Evolutionary conservation across 2,329 filamentous ascomycete genomes (phyloP), one percentile per base, ranked within the genome.

Genomic region (Ilyonectria mors-panacis): DNA sequence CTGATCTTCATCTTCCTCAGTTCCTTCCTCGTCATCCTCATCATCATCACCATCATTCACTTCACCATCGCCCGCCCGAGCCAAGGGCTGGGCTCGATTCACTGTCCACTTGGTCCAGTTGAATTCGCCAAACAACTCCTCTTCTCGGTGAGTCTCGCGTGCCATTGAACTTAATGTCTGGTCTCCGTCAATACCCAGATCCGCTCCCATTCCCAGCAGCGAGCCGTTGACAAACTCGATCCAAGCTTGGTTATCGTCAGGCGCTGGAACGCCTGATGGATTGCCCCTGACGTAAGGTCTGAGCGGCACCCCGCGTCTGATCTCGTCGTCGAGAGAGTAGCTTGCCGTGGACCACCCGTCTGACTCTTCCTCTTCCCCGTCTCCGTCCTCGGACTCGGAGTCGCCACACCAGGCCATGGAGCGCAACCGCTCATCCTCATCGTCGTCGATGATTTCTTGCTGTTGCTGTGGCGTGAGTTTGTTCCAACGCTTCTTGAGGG

Each of bases 401-500:
- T 72, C 67, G 30, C 74, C 73, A 12, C 72, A 76, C 75, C 79
- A 82, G 30, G 77, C 80, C 72, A 80, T 73, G 28, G 77, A 76
- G 6, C 79, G 76, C 9, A 82, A 76, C 2, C 72, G 72, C 30
- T 81, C 78, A 51, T 81, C 78, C 26, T 79, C 74, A 59, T 81
- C 80, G 3, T 79, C 76, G 1, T 76, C 76, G n/a, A 74, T 73
- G 50, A 87, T 81, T 12, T 79, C 77, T 30, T 78, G 69, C 71
- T 79, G 81, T 70, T 85, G 75, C 42, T 78, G 75, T 1, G 73
- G 63, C 0, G 77, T 76, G 42, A 87, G 80, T 4, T 73, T 68
- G 30, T 71, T 51, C 81, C 83, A 87, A 4, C 78, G 78, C 61
- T 81, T 82, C 77, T 87, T 86, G 67, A 81, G 76, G 35, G 79